A percentile compares a stretch with the other conserved stretches of the same genome.
phyloP scores from a whole-genome alignment of 306 rosid species.

The Hylodesmum podocarpum region DNA sequence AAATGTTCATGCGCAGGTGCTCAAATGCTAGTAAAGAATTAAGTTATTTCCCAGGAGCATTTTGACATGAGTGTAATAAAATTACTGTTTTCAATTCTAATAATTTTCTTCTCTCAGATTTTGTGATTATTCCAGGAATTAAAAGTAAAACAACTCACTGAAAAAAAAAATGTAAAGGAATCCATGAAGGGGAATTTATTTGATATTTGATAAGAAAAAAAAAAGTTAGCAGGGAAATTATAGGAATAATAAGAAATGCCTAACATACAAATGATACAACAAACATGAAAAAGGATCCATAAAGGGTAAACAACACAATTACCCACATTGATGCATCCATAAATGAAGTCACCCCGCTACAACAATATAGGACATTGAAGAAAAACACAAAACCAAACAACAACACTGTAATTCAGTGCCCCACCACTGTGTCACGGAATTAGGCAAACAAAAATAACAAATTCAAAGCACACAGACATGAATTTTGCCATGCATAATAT shows the following conservation, averaged over 20 bases:
- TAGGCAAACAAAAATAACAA: background rate
- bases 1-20: background rate
- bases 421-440: background rate
- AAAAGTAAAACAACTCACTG: background rate
- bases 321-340: background rate
- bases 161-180: background rate
- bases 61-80: background rate
- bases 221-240: background rate
- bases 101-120: background rate
- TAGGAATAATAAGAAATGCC: background rate
- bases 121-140: slow-evolving; percentile 1
- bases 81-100: background rate
- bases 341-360: background rate
- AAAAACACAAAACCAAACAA: background rate
- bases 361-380: background rate
- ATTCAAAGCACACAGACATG: background rate
- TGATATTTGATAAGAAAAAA: too few species aligned
- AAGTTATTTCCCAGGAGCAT: background rate
- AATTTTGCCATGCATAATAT: background rate
- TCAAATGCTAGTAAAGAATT: background rate
- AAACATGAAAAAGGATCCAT: background rate
- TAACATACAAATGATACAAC: background rate
- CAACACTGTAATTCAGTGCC: background rate
- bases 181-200: background rate
- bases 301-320: background rate